phyloP scores from a whole-genome alignment of 139 green algal species.

The Coelastrella sp. region DNA sequence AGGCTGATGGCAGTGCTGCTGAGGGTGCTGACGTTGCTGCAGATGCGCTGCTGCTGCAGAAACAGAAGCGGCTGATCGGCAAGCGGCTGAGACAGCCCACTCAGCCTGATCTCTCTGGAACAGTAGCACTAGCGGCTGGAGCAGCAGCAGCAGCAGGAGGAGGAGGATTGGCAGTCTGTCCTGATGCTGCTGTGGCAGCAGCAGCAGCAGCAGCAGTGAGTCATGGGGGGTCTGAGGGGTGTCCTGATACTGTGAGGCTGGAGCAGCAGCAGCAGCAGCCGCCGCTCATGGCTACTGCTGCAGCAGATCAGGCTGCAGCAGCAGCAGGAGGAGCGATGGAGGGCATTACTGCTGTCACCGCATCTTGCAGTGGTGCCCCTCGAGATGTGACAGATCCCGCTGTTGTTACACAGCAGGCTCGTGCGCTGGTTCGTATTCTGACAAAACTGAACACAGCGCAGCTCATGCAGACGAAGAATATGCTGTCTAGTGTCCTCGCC shows the following conservation, averaged over 20 bases:
- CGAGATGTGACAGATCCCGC: neutral
- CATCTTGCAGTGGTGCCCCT: neutral
- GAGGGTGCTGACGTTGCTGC: neutral
- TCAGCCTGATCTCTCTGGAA: slow-evolving; percentile 20
- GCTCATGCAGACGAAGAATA: slow-evolving; percentile 32
- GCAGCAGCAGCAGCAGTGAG: neutral
- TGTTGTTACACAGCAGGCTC: slow-evolving; percentile 30
- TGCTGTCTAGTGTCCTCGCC: neutral
- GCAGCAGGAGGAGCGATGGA: neutral
- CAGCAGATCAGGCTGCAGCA: neutral
- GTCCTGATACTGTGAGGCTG: neutral
- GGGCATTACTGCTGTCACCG: neutral
- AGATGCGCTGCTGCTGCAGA: neutral
- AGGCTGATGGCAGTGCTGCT: neutral
- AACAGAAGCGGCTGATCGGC: neutral
- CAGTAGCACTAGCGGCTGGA: slow-evolving; percentile 18
- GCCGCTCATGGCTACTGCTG: neutral
- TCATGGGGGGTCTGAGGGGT: neutral
- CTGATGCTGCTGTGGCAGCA: neutral
- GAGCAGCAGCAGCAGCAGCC: neutral
- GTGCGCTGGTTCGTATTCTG: slow-evolving; percentile 36
- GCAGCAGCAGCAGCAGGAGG: neutral
- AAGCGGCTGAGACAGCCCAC: slow-evolving; percentile 21
- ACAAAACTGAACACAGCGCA: slow-evolving; percentile 35
- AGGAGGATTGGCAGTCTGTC: neutral